These are phyloP conservation scores for Cnidoscolus chayamansa DNA, from an alignment of 441 rosid species.

Conservation along the genomic window DNA sequence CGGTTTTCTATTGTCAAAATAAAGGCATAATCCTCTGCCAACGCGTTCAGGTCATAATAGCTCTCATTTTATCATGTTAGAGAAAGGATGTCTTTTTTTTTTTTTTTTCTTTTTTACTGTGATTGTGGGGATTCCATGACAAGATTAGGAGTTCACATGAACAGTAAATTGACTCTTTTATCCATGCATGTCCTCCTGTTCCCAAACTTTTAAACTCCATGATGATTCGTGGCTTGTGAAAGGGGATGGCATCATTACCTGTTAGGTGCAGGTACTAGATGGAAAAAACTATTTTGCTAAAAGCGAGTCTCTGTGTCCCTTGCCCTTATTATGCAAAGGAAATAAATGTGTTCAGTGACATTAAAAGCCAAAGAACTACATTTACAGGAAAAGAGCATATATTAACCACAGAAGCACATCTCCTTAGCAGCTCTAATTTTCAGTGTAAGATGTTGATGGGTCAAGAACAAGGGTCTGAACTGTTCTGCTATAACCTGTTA, in stretches of 20 bases:
- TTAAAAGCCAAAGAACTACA: constrained; percentile 10
- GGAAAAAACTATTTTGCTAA: constrained; percentile 23
- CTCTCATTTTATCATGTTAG: constrained; percentile 33
- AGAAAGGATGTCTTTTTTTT: constrained; percentile 16
- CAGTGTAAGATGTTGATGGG: constrained; percentile 78
- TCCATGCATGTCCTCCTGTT: constrained; percentile 26
- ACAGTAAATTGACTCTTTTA: constrained; percentile 27
- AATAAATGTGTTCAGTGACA: constrained; percentile 26
- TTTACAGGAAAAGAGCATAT: constrained; percentile 20
- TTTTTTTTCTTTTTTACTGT: constrained; percentile 1
- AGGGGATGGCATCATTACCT: constrained; percentile 38
- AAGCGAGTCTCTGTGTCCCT: constrained; percentile 28
- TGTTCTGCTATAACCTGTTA: constrained; percentile 30
- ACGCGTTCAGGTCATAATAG: constrained; percentile 32
- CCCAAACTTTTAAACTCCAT: constrained; percentile 17
- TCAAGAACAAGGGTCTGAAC: constrained; percentile 41
- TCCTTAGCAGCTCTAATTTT: constrained; percentile 47
- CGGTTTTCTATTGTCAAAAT: constrained; percentile 15
- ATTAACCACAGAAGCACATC: constrained; percentile 28
- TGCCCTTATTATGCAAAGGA: constrained; percentile 28
- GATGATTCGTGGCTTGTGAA: constrained; percentile 25
- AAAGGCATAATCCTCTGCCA: constrained; percentile 31
- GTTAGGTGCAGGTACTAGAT: constrained; percentile 33
- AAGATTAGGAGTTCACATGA: constrained; percentile 22
- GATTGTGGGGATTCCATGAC: constrained; percentile 16